These are phyloP conservation scores for Pleurotus tuber-regium DNA, from an alignment of 768 basidiomycete species.

Conservation along the genomic window DNA sequence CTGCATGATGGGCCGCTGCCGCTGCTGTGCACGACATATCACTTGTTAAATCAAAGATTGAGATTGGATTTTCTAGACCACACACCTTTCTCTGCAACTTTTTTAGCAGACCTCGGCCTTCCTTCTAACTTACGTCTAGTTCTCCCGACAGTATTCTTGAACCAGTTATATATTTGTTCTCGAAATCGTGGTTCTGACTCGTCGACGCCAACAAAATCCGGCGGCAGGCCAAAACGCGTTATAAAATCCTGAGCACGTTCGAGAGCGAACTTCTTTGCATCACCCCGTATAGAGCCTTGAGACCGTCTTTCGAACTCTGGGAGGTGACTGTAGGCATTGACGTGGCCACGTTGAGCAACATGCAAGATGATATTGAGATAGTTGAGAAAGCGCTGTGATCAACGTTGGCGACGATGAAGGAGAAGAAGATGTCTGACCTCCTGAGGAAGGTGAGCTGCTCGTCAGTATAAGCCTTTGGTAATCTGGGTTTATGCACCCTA, in stretches of 20 bases:
- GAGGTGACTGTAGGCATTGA: conserved; percentile 34
- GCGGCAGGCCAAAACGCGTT: conserved; percentile 51
- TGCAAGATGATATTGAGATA: conserved; percentile 8
- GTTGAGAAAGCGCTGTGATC: conserved; percentile 10
- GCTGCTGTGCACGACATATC: background rate
- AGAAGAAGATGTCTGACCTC: conserved; percentile 31
- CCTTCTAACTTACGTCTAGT: conserved; percentile 58
- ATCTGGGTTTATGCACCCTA: conserved; percentile 62
- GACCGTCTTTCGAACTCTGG: conserved; percentile 59
- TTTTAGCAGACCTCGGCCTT: conserved; percentile 49
- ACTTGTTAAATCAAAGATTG: background rate
- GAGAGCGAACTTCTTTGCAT: conserved; percentile 68
- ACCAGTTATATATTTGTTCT: conserved; percentile 77
- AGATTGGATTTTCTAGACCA: background rate
- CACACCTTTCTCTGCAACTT: conserved; percentile 48
- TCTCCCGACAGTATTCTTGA: conserved; percentile 67
- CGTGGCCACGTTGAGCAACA: conserved; percentile 11
- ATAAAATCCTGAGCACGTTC: conserved; percentile 64
- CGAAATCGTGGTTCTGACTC: conserved; percentile 60
- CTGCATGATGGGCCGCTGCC: conserved; percentile 12
- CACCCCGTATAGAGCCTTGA: conserved; percentile 58
- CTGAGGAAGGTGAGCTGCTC: conserved; percentile 59
- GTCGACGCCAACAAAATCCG: conserved; percentile 49
- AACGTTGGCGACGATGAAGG: background rate
- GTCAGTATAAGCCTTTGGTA: conserved; percentile 63